Evolutionary conservation across 2,329 filamentous ascomycete species (phyloP).

Genomic region (Fonsecaea erecta): DNA sequence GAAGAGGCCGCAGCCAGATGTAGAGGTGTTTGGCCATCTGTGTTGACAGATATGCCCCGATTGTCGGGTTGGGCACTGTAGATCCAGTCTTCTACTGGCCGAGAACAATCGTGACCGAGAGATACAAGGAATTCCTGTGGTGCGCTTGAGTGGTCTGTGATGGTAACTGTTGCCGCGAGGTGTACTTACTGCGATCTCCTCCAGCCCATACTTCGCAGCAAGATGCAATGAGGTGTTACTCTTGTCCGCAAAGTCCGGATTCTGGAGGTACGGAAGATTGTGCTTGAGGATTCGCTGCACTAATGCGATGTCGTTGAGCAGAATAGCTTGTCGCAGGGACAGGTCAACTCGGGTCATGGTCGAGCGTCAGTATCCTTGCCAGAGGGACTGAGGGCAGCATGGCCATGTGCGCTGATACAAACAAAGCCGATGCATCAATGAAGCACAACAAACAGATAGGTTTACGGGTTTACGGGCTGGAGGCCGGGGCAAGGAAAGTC

Average conservation of each 20-base stretch:
- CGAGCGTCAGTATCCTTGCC: background rate
- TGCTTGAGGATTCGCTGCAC: constrained; percentile 76
- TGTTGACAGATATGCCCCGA: constrained; percentile 72
- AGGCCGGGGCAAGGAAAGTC: background rate
- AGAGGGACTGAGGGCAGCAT: background rate
- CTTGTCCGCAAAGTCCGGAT: constrained; percentile 75
- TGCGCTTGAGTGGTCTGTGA: constrained; percentile 13
- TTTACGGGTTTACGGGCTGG: background rate
- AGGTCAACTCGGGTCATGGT: constrained; percentile 30
- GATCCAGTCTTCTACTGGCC: constrained; percentile 36
- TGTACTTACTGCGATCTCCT: constrained; percentile 62
- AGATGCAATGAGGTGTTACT: constrained; percentile 86
- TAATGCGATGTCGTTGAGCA: constrained; percentile 72
- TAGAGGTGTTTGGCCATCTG: constrained; percentile 77
- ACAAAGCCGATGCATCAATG: background rate
- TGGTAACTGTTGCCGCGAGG: background rate
- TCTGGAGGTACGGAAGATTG: constrained; percentile 73
- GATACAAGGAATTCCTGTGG: constrained; percentile 66
- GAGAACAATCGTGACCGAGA: constrained; percentile 71
- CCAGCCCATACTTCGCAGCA: constrained; percentile 73
- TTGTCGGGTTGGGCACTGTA: constrained; percentile 39
- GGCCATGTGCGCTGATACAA: background rate
- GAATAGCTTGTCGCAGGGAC: constrained; percentile 69
- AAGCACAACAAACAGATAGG: background rate
- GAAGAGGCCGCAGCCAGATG: constrained; percentile 75